A percentile compares a stretch with the other conserved stretches of the same genome.
Evolutionary conservation across 345 rosid species (phyloP).

Genomic region (Bruguiera gymnorhiza): DNA sequence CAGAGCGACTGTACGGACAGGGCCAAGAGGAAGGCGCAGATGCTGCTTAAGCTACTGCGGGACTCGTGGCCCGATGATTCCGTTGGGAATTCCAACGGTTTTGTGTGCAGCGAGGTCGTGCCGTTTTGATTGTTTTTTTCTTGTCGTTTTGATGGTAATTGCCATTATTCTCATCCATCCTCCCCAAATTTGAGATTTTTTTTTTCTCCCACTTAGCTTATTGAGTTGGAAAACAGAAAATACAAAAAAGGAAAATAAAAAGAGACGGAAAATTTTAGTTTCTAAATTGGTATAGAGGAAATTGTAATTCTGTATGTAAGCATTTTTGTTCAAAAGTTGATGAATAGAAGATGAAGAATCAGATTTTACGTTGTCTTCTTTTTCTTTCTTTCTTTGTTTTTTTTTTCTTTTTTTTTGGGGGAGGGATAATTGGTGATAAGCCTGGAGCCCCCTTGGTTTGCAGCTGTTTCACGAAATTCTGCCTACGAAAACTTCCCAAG

Average conservation of each 20-base stretch:
- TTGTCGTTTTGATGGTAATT: neutral
- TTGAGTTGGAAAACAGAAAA: neutral
- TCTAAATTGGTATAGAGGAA: slow-evolving; percentile 35
- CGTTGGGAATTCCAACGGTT: slow-evolving; percentile 57
- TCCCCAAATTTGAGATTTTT: no score
- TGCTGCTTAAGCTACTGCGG: slow-evolving; percentile 72
- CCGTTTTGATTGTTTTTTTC: slow-evolving; percentile 50
- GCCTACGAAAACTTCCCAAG: no score
- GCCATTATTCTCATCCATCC: neutral
- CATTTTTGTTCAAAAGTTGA: slow-evolving; percentile 15
- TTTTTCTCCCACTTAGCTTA: neutral
- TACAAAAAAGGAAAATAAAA: neutral
- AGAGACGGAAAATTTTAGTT: neutral
- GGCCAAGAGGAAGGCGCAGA: slow-evolving; percentile 95
- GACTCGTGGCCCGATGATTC: slow-evolving; percentile 81
- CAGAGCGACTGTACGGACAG: slow-evolving; percentile 96
- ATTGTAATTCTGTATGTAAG: slow-evolving; percentile 44
- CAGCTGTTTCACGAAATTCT: neutral
- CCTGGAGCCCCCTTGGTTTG: neutral
- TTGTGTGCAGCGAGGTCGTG: slow-evolving; percentile 58
- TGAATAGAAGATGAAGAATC: slow-evolving; percentile 10
- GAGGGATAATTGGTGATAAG: no score
- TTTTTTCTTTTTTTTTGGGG: no score
- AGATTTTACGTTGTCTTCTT: neutral
- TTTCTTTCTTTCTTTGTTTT: neutral